phyloP scores from a whole-genome alignment of 2,329 filamentous ascomycete genomes.

The Incumbomyces lentus region DNA sequence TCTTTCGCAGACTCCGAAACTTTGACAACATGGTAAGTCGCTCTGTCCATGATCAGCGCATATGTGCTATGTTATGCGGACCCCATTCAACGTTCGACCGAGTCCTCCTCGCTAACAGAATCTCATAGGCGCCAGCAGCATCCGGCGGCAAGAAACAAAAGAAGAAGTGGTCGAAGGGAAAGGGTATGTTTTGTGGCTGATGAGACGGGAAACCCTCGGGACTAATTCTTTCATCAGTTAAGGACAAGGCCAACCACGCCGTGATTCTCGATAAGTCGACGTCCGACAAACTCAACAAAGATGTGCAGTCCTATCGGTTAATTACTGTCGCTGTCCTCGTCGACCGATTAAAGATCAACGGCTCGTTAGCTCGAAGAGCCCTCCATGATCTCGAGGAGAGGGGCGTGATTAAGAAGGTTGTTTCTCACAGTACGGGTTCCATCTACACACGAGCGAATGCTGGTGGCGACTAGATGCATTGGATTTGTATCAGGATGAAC shows the following conservation, averaged over 20 bases:
- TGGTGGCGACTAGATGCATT: conserved; percentile 17
- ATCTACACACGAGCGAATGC: conserved; percentile 61
- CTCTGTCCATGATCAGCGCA: neutral
- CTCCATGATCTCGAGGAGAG: conserved; percentile 23
- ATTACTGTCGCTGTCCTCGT: conserved; percentile 97
- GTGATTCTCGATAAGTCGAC: conserved; percentile 98
- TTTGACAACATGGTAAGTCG: conserved; percentile 4
- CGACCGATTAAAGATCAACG: conserved; percentile 99
- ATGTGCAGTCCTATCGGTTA: conserved; percentile 99
- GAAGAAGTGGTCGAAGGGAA: conserved; percentile 50
- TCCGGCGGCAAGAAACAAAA: conserved; percentile 43
- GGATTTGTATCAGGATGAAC: neutral
- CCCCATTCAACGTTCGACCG: neutral
- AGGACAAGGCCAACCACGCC: conserved; percentile 99
- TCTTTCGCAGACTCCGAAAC: neutral
- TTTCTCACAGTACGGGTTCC: conserved; percentile 92
- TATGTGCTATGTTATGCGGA: neutral
- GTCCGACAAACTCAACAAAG: conserved; percentile 98
- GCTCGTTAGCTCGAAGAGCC: conserved; percentile 71
- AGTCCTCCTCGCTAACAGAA: conserved; percentile 10
- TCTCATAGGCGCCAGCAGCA: conserved; percentile 36
- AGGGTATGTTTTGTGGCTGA: conserved; percentile 33
- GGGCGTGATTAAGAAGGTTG: conserved; percentile 82
- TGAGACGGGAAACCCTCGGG: neutral
- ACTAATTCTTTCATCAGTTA: conserved; percentile 53